These are phyloP conservation scores for Solanum clarkiae DNA, from an alignment of 257 asterid species.

Conservation along the genomic window DNA sequence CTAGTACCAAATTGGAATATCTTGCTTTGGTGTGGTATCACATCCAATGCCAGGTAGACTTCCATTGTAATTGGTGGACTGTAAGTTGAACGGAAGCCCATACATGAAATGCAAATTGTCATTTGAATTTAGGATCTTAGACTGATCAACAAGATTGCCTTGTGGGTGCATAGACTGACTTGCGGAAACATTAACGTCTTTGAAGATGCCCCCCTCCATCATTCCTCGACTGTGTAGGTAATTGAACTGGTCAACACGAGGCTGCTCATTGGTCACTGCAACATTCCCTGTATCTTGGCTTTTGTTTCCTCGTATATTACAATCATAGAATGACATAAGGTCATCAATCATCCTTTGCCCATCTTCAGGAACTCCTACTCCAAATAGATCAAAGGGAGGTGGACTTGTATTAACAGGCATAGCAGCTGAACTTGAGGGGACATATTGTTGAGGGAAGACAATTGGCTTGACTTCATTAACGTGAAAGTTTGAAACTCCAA, in stretches of 20 bases:
- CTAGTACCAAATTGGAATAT: conserved; percentile 44
- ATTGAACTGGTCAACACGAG: conserved; percentile 21
- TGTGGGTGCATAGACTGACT: conserved; percentile 17
- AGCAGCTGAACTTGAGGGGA: conserved; percentile 20
- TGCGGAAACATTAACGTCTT: conserved; percentile 15
- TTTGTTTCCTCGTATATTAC: conserved; percentile 32
- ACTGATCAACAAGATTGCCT: conserved; percentile 28
- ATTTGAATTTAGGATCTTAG: conserved; percentile 18
- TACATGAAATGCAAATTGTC: conserved; percentile 43
- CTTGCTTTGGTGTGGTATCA: conserved; percentile 30
- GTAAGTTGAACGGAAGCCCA: conserved; percentile 29
- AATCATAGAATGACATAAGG: conserved; percentile 58
- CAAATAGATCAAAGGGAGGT: conserved; percentile 34
- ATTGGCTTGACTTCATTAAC: conserved; percentile 31
- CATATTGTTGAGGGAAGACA: conserved; percentile 32
- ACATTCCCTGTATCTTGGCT: conserved; percentile 7
- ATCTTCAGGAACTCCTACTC: conserved; percentile 59
- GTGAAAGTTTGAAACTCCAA: conserved; percentile 26
- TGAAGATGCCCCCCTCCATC: conserved; percentile 26
- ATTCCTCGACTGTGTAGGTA: conserved; percentile 33
- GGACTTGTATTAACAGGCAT: conserved; percentile 10
- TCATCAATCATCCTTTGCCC: conserved; percentile 57
- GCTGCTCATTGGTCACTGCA: conserved; percentile 16
- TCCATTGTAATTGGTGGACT: conserved; percentile 27
- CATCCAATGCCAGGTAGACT: conserved; percentile 22